Evolutionary conservation across 2,329 filamentous ascomycete genomes (phyloP).

Genomic region (Claviceps cyperi): DNA sequence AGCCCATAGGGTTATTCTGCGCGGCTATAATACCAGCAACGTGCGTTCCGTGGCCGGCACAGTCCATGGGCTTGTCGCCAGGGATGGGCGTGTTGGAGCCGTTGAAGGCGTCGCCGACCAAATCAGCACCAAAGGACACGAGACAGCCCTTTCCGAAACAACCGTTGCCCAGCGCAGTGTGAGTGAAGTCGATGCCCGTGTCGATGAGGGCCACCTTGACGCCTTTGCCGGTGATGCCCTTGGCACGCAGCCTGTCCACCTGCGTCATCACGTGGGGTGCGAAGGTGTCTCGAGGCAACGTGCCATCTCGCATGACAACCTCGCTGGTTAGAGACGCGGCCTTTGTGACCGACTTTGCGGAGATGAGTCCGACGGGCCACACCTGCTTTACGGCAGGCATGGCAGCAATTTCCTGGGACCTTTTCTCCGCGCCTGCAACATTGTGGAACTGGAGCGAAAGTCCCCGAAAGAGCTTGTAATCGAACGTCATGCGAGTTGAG

Average conservation of each 20-base stretch:
- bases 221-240: constrained; percentile 34
- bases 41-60: constrained; percentile 29
- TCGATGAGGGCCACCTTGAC: constrained; percentile 40
- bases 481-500: constrained; percentile 30
- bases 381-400: constrained; percentile 33
- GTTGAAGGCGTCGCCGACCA: constrained; percentile 24
- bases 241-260: constrained; percentile 36
- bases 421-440: constrained; percentile 25
- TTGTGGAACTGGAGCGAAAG: constrained; percentile 38
- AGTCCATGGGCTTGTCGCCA: constrained; percentile 24
- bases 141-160: constrained; percentile 31
- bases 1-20: constrained; percentile 19
- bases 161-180: constrained; percentile 39
- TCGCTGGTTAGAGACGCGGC: constrained; percentile 10
- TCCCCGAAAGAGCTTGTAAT: constrained; percentile 38
- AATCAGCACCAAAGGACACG: constrained; percentile 27
- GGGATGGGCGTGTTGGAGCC: constrained; percentile 18
- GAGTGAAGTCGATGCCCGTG: constrained; percentile 44
- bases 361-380: constrained; percentile 31
- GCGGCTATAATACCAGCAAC: constrained; percentile 32
- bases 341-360: constrained; percentile 26
- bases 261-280: constrained; percentile 40
- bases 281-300: constrained; percentile 20
- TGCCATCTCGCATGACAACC: constrained; percentile 11
- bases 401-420: constrained; percentile 24